Evolutionary conservation across 2,329 filamentous ascomycete species (phyloP), one percentile per base, ranked within the genome.

Genomic region (Chrysoporthe puriensis): DNA sequence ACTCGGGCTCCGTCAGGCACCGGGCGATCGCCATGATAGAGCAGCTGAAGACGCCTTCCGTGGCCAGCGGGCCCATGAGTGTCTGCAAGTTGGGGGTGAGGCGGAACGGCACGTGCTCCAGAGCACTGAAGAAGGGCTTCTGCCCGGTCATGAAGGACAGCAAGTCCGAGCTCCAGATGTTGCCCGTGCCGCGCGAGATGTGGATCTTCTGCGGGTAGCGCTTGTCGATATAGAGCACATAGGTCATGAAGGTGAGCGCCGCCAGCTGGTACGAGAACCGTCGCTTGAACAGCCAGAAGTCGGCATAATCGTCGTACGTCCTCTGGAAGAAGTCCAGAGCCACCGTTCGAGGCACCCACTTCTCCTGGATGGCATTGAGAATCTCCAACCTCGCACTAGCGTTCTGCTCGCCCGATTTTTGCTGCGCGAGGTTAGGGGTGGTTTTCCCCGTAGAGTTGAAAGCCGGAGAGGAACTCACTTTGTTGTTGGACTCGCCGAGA

Each of bases 221-320:
- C 77, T 93, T 93, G 77, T 95, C 93, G 89, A 99, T 98, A 81
- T 95, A 95, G 82, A 99, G 91, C 68, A 97, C 91, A 77, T 98
- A 99, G 4, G 96, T 98, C 91, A 99, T 97, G 82, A 99, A 99
- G 0, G 96, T 97, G 71, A 98, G 86, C 1, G 94, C 89, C 26
- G 96, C 95, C 70, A 97, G 90, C 80, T 99, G 96, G 83, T 98
- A 97, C 32, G 93, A 92, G 81, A 99, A 97, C 72, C 97, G 94
- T 68, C 94, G 90, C 68, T 96, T 92, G 92, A 99, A 99, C 67
- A 99, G 87, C 94, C 95, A 99, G 84, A 98, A 97, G 74, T 97
- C 94, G 58, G 92, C 88, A 79, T 93, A 99, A 71, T 92, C 91
- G 42, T 94, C 91, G 80, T 96, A 98, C 5, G 90, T 92, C 72